Evolutionary conservation across 371 early-diverging fungal genomes (phyloP).

Genomic region (Mucor saturninus): DNA sequence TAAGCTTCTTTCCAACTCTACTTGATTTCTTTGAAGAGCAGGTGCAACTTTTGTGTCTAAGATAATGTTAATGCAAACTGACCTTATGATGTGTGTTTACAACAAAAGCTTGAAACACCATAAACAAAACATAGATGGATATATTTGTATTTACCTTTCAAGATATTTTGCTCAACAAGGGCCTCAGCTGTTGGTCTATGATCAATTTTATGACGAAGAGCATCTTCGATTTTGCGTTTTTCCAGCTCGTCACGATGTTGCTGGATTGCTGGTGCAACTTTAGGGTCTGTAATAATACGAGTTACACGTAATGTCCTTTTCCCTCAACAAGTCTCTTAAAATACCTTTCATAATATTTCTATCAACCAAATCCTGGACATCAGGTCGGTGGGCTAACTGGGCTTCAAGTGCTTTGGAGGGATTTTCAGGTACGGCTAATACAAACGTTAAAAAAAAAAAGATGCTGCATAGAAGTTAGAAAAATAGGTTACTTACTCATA

Average conservation of each 20-base stretch:
- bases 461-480: not conserved
- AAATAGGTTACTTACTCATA: constrained; percentile 21
- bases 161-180: constrained; percentile 73
- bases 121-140: not conserved
- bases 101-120: not conserved
- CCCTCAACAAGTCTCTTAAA: not conserved
- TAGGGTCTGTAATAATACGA: constrained; percentile 36
- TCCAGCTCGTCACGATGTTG: constrained; percentile 56
- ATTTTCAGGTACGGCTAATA: constrained; percentile 27
- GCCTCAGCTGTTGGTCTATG: constrained; percentile 72
- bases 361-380: constrained; percentile 71
- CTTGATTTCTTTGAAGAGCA: constrained; percentile 49
- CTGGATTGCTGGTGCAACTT: constrained; percentile 62
- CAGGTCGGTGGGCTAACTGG: constrained; percentile 61
- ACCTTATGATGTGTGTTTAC: not conserved
- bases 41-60: constrained; percentile 57
- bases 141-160: constrained; percentile 39
- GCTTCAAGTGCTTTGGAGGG: constrained; percentile 25
- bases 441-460: not conserved
- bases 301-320: not conserved
- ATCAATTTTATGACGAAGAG: constrained; percentile 73
- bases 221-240: constrained; percentile 68
- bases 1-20: constrained; percentile 61
- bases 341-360: constrained; percentile 73
- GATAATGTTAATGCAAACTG: not conserved